Conservation (phyloP, 2,329 filamentous ascomycete genomes). For the Chaetomium strumarium region DNA sequence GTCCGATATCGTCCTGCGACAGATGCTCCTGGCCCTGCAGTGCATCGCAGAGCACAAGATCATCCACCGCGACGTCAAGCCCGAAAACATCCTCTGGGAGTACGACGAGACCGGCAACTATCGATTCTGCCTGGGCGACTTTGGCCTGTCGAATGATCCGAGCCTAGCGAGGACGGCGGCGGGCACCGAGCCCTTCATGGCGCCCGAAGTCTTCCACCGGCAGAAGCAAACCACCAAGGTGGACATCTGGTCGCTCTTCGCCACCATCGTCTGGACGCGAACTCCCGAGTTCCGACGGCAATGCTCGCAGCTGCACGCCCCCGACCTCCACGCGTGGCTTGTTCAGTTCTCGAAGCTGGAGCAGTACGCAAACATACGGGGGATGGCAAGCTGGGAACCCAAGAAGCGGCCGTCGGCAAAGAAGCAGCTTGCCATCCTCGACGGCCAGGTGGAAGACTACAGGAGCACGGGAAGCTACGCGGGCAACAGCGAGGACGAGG, state of each 20-base stretch:
- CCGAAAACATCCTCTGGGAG: constrained; percentile 26
- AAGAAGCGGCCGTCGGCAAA: constrained; percentile 17
- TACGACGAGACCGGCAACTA: constrained; percentile 12
- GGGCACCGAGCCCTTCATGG: constrained; percentile 28
- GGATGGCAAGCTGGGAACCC: constrained; percentile 21
- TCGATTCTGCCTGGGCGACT: constrained; percentile 24
- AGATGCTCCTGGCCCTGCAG: constrained; percentile 25
- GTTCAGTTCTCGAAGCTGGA: constrained; percentile 17
- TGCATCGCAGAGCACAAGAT: constrained; percentile 22
- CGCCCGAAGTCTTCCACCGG: constrained; percentile 24
- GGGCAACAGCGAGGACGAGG: background rate
- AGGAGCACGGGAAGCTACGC: background rate
- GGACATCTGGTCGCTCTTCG: constrained; percentile 31
- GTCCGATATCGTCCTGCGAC: constrained; percentile 19
- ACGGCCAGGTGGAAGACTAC: constrained; percentile 4
- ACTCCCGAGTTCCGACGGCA: constrained; percentile 19
- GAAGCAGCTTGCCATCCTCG: constrained; percentile 18
- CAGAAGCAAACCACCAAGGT: constrained; percentile 23
- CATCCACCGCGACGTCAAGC: constrained; percentile 27
- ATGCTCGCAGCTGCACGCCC: constrained; percentile 11
- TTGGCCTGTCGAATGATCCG: constrained; percentile 25
- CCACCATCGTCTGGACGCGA: constrained; percentile 27
- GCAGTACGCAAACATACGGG: constrained; percentile 13
- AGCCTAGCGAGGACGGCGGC: constrained; percentile 21
- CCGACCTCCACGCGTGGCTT: constrained; percentile 20